phyloP scores from a whole-genome alignment of 495 filamentous ascomycete genomes.

The Trichoderma virens region DNA sequence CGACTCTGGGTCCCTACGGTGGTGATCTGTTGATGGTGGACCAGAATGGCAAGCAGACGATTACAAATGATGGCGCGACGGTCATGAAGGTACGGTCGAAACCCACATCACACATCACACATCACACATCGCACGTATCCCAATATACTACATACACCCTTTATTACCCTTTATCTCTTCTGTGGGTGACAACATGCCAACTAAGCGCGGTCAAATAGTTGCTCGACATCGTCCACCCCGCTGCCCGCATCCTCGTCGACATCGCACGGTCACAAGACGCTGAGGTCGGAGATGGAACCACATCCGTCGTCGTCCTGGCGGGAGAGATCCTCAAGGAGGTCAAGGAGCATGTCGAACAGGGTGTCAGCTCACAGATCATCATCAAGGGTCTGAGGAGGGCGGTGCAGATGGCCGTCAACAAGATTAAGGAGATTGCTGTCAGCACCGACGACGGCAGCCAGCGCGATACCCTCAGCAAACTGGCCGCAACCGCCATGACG shows the following conservation, averaged over 20 bases:
- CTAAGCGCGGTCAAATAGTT: slow-evolving; percentile 47
- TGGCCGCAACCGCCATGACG: slow-evolving; percentile 98
- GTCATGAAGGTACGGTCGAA: slow-evolving; percentile 80
- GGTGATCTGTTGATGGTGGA: slow-evolving; percentile 95
- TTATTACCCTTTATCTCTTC: background rate
- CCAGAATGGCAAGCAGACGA: slow-evolving; percentile 88
- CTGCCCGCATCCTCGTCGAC: slow-evolving; percentile 94
- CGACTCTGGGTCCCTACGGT: slow-evolving; percentile 94
- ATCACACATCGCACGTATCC: no score
- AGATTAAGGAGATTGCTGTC: slow-evolving; percentile 94
- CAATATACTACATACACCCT: no score
- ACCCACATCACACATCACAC: background rate
- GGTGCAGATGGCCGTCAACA: slow-evolving; percentile 89
- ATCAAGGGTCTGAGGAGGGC: slow-evolving; percentile 92
- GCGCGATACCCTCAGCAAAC: slow-evolving; percentile 78
- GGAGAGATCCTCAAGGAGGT: slow-evolving; percentile 96
- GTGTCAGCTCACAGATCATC: slow-evolving; percentile 94
- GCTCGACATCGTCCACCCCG: slow-evolving; percentile 96
- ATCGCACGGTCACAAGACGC: slow-evolving; percentile 98
- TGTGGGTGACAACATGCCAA: background rate
- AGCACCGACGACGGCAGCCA: slow-evolving; percentile 78
- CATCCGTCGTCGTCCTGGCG: slow-evolving; percentile 77
- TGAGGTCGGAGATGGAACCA: slow-evolving; percentile 93
- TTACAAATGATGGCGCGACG: slow-evolving; percentile 97
- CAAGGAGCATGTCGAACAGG: slow-evolving; percentile 90